A percentile compares a stretch with the other conserved stretches of the same genome.
Conservation (phyloP, 257 asterid genomes). For the Knoxia roxburghii region DNA sequence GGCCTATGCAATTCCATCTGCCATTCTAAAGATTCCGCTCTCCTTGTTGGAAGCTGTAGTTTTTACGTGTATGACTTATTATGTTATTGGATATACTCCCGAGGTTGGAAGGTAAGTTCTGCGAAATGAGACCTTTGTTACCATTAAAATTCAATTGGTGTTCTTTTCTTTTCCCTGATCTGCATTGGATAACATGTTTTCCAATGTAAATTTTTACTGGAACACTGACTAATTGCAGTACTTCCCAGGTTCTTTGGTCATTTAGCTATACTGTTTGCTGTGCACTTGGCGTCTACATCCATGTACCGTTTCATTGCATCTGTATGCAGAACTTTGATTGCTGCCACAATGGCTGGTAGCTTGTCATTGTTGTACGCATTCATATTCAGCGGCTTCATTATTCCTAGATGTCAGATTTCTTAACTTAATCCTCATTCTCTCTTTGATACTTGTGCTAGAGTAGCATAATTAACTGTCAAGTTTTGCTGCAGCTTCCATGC, state of each 20-base stretch:
- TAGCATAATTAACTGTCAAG: background rate
- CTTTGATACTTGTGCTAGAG: background rate
- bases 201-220: background rate
- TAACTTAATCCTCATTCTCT: background rate
- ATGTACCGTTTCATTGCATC: conserved; percentile 58
- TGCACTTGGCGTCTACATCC: conserved; percentile 48
- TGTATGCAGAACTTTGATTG: conserved; percentile 30
- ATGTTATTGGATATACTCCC: conserved; percentile 42
- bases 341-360: conserved; percentile 37
- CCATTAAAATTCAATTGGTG: no score
- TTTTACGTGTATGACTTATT: conserved; percentile 54
- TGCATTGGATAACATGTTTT: background rate
- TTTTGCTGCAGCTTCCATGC: conserved; percentile 57
- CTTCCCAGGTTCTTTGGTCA: conserved; percentile 50
- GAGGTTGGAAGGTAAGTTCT: conserved; percentile 53
- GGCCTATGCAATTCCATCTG: conserved; percentile 51
- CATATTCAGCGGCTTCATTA: conserved; percentile 49
- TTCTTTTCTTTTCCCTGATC: background rate
- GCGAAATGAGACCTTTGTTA: background rate
- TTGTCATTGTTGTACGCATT: conserved; percentile 30
- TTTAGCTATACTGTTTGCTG: conserved; percentile 30
- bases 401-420: conserved; percentile 44
- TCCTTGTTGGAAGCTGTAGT: conserved; percentile 38
- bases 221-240: background rate
- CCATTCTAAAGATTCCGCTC: conserved; percentile 47